Percentiles rank a stretch among this genome's conserved stretches.
Conservation (phyloP, 805 yeast species). For the Sugiyamaella mastotermitis region DNA sequence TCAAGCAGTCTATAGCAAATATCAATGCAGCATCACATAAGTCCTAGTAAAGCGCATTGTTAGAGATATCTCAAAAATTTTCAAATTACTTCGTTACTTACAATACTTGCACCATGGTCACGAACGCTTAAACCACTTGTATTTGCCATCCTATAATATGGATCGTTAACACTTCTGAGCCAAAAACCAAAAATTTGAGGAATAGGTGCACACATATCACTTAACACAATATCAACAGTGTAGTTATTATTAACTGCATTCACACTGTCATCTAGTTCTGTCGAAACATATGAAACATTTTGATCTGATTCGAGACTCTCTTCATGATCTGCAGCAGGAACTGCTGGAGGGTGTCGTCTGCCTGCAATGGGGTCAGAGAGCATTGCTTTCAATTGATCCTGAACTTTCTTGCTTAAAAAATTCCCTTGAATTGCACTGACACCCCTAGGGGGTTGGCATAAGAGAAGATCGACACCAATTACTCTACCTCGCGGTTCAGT, state of each 20-base stretch:
- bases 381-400: conserved; percentile 29
- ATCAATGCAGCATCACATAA: conserved; percentile 86
- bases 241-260: conserved; percentile 13
- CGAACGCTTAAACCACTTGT: conserved; percentile 75
- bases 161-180: conserved; percentile 65
- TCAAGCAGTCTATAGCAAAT: conserved; percentile 64
- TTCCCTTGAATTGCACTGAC: conserved; percentile 82
- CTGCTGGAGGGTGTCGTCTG: conserved; percentile 13
- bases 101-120: conserved; percentile 80
- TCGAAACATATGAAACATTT: too few species aligned
- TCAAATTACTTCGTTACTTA: conserved; percentile 27
- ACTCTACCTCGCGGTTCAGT: conserved; percentile 48
- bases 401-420: conserved; percentile 48
- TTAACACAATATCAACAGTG: conserved; percentile 61
- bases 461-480: conserved; percentile 77
- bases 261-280: conserved; percentile 1
- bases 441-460: conserved; percentile 74
- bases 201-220: conserved; percentile 74
- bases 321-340: conserved; percentile 9
- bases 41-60: conserved; percentile 39
- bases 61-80: background rate
- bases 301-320: conserved; percentile 6
- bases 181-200: conserved; percentile 46
- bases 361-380: conserved; percentile 25
- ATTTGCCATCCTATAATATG: conserved; percentile 88